Evolutionary conservation across 106 monocot species (phyloP).

Genomic region (Dendrobium huoshanense): DNA sequence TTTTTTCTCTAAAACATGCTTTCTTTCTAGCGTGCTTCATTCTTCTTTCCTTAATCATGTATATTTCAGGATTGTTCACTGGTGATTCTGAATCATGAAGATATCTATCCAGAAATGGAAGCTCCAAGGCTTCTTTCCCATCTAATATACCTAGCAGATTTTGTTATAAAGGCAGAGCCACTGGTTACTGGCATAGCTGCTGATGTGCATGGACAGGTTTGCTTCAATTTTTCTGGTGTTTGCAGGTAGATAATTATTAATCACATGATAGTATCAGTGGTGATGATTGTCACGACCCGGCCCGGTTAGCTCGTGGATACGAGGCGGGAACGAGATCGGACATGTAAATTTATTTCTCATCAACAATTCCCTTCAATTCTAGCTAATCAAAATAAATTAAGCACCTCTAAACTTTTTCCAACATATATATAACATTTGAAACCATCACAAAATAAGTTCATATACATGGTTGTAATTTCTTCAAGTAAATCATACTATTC

Average conservation of each 20-base stretch:
- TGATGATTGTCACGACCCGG: too few species aligned
- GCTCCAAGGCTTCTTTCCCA: constrained; percentile 21
- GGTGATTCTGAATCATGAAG: constrained; percentile 75
- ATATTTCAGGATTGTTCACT: constrained; percentile 57
- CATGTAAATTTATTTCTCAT: too few species aligned
- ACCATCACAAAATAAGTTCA: too few species aligned
- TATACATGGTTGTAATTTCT: too few species aligned
- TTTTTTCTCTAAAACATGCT: neutral
- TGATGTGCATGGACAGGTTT: constrained; percentile 92
- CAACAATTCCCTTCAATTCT: too few species aligned
- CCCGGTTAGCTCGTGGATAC: too few species aligned
- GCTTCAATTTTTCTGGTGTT: neutral
- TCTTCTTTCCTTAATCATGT: neutral
- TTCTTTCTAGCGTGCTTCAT: neutral
- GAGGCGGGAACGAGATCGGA: too few species aligned
- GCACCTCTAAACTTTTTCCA: too few species aligned
- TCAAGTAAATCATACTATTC: too few species aligned
- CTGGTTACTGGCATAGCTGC: constrained; percentile 74
- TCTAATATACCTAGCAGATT: constrained; percentile 29
- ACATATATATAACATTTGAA: too few species aligned
- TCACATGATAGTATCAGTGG: neutral
- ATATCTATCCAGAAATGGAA: constrained; percentile 59
- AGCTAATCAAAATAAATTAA: too few species aligned
- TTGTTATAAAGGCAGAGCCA: constrained; percentile 52
- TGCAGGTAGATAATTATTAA: neutral